Evolutionary conservation across 2,329 filamentous ascomycete genomes (phyloP).

Genomic region (Seiridium cupressi): DNA sequence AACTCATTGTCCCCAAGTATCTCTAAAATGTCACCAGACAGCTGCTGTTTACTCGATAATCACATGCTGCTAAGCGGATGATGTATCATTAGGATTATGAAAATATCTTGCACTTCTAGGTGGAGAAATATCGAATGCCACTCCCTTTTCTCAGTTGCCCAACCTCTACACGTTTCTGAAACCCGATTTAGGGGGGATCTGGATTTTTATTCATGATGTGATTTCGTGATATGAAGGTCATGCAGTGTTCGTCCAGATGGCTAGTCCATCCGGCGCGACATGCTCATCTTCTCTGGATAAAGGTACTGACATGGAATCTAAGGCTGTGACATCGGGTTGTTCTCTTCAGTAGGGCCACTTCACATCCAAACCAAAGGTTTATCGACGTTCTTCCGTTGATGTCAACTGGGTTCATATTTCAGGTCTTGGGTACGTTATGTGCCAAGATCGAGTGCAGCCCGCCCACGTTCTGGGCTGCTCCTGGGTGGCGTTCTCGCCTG

Average conservation of each 20-base stretch:
- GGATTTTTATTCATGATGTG: constrained; percentile 4
- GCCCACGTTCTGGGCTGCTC: neutral
- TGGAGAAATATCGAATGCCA: neutral
- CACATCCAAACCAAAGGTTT: neutral
- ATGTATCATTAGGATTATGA: too few species aligned
- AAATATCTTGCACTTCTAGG: too few species aligned
- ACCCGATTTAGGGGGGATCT: neutral
- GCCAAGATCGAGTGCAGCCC: neutral
- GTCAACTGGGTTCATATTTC: neutral
- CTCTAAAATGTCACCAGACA: too few species aligned
- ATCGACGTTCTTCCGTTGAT: neutral
- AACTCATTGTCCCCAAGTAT: too few species aligned
- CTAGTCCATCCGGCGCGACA: neutral
- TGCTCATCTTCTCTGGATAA: neutral
- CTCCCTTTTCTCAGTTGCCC: neutral
- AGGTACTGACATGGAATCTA: neutral
- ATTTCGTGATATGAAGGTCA: constrained; percentile 2
- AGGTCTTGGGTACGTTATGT: neutral
- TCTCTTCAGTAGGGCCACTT: constrained; percentile 2
- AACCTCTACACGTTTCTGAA: too few species aligned
- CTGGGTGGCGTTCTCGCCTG: neutral
- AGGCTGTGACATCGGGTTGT: constrained; percentile 1
- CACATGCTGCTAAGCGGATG: too few species aligned
- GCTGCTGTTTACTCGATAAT: too few species aligned
- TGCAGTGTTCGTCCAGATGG: neutral